Conservation (phyloP, 176 grass and related monocot genomes). For the Dendrocalamus sinicus region DNA sequence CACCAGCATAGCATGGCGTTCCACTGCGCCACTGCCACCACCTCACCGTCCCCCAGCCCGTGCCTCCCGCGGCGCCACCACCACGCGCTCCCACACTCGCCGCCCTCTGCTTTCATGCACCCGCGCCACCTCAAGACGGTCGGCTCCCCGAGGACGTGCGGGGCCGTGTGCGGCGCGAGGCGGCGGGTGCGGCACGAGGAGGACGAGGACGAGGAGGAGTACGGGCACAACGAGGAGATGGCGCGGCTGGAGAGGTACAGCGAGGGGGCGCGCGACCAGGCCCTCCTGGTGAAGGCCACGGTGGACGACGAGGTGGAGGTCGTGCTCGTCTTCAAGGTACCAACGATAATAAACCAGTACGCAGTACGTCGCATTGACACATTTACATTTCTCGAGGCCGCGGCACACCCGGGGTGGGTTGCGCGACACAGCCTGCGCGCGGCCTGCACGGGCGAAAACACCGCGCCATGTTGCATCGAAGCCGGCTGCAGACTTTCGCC, state of each 20-base stretch:
- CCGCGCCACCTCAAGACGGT: not conserved
- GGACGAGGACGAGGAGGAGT: conserved; percentile 33
- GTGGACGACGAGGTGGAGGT: conserved; percentile 65
- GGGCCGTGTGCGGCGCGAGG: conserved; percentile 49
- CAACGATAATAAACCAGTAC: not conserved
- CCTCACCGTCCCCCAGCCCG: not conserved
- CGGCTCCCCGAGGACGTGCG: not conserved
- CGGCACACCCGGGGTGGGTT: too few species aligned
- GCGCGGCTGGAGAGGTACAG: conserved; percentile 75
- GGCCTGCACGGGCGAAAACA: not conserved
- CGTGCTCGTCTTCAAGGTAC: conserved; percentile 83
- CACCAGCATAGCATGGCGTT: conserved; percentile 19
- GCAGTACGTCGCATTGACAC: not conserved
- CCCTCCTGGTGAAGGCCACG: conserved; percentile 64
- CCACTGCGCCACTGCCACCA: not conserved
- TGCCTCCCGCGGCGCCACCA: not conserved
- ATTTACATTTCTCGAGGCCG: not conserved
- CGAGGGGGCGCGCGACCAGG: conserved; percentile 58
- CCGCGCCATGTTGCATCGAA: too few species aligned
- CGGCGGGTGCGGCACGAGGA: conserved; percentile 49
- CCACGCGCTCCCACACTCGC: not conserved
- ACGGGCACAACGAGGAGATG: conserved; percentile 79
- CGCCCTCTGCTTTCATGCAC: not conserved
- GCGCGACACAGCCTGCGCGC: not conserved
- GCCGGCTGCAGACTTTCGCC: not conserved